Evolutionary conservation across 176 grass and related monocot species (phyloP).

Genomic region (Paspalum notatum): DNA sequence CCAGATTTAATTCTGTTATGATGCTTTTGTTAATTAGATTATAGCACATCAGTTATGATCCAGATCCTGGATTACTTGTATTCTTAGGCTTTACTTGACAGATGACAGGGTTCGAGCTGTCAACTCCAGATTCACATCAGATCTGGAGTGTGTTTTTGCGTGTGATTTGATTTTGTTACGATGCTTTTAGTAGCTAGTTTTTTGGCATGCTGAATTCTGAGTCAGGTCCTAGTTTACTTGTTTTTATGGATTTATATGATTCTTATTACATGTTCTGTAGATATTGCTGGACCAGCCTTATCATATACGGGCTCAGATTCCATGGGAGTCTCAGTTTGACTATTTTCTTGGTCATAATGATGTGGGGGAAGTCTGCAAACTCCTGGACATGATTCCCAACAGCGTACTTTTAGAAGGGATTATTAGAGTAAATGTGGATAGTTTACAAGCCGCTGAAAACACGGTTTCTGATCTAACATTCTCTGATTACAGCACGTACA

Average conservation of each 20-base stretch:
- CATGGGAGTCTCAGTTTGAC: slow-evolving; percentile 91
- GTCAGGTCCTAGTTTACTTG: slow-evolving; percentile 16
- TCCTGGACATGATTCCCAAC: slow-evolving; percentile 69
- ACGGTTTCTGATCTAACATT: slow-evolving; percentile 21
- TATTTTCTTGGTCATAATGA: slow-evolving; percentile 79
- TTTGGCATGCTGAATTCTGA: slow-evolving; percentile 10
- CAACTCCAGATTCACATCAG: not conserved
- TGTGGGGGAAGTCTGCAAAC: slow-evolving; percentile 50
- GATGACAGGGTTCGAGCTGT: not conserved
- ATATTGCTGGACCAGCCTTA: slow-evolving; percentile 82
- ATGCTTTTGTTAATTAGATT: slow-evolving; percentile 19
- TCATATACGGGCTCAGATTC: slow-evolving; percentile 54
- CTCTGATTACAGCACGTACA: slow-evolving; percentile 64
- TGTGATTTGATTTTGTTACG: not conserved
- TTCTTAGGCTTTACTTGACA: not conserved
- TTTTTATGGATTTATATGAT: slow-evolving; percentile 28
- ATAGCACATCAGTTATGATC: not conserved
- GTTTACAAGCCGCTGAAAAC: slow-evolving; percentile 44
- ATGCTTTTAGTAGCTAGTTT: slow-evolving; percentile 21
- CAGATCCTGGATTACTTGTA: slow-evolving; percentile 21
- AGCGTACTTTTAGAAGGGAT: slow-evolving; percentile 65
- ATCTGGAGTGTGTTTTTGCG: not conserved
- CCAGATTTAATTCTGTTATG: not conserved
- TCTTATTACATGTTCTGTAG: slow-evolving; percentile 53
- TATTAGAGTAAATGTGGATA: slow-evolving; percentile 69